Percentiles rank a stretch among this genome's conserved stretches.
Evolutionary conservation across 73 alveolate genomes (phyloP).

Genomic region (Paramecium sexaurelia): DNA sequence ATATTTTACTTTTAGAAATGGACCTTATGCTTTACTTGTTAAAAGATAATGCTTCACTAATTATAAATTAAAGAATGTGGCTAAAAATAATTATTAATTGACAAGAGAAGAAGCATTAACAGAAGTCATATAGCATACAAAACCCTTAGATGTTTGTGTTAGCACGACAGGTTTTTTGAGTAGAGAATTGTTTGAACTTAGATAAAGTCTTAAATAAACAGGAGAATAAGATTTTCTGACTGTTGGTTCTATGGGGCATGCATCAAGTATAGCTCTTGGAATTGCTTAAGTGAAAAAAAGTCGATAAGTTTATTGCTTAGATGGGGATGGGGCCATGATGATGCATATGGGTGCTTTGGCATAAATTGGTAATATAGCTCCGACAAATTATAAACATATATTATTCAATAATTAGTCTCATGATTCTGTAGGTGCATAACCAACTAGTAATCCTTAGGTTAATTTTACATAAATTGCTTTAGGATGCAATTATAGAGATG

Average conservation of each 20-base stretch:
- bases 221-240: conserved; percentile 80
- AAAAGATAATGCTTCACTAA: conserved; percentile 84
- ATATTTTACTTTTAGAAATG: conserved; percentile 63
- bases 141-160: conserved; percentile 76
- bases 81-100: conserved; percentile 60
- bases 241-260: conserved; percentile 95
- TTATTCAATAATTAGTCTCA: conserved; percentile 88
- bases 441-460: conserved; percentile 75
- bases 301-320: conserved; percentile 83
- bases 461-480: conserved; percentile 79
- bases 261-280: conserved; percentile 91
- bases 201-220: conserved; percentile 74
- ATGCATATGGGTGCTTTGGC: conserved; percentile 95
- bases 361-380: conserved; percentile 76
- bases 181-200: conserved; percentile 86
- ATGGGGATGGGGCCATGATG: conserved; percentile 94
- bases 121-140: conserved; percentile 63
- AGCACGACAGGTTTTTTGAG: conserved; percentile 93
- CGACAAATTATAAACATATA: conserved; percentile 78
- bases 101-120: conserved; percentile 80
- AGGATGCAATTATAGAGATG: conserved; percentile 79
- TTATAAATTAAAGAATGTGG: conserved; percentile 69
- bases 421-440: conserved; percentile 95
- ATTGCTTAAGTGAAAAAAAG: conserved; percentile 76
- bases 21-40: conserved; percentile 87